Percentiles rank a stretch among this genome's conserved stretches.
phyloP scores from a whole-genome alignment of 306 rosid species.

The Dalbergia oliveri region DNA sequence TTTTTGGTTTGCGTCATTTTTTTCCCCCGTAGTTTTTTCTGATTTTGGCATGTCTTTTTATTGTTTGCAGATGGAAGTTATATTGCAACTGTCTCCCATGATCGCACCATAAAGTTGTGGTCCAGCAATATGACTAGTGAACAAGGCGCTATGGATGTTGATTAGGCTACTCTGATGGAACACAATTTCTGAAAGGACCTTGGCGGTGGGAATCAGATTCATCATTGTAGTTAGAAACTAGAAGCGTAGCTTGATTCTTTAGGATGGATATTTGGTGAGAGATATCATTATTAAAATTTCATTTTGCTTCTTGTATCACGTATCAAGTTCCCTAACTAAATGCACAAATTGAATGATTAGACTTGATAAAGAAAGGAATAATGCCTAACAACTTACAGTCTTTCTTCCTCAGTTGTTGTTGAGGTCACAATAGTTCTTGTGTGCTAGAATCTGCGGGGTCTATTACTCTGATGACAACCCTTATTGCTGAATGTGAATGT shows the following conservation, averaged over 20 bases:
- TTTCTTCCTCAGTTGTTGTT: no score
- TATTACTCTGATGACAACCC: background rate
- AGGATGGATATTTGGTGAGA: conserved; percentile 19
- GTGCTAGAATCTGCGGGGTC: background rate
- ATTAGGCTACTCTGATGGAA: conserved; percentile 45
- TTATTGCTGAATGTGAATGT: background rate
- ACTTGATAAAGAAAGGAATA: no score
- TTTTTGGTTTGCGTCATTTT: conserved; percentile 16
- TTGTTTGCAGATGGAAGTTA: conserved; percentile 73
- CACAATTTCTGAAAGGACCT: conserved; percentile 36
- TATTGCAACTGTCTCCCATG: conserved; percentile 84
- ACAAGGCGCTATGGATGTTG: conserved; percentile 70
- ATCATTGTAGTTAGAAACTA: conserved; percentile 33
- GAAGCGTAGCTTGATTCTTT: conserved; percentile 14
- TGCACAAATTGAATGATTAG: background rate
- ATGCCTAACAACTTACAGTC: no score
- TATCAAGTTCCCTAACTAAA: background rate
- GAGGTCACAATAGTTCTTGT: background rate
- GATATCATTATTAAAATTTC: background rate
- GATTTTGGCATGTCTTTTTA: conserved; percentile 39
- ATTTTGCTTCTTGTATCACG: background rate
- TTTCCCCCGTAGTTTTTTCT: background rate
- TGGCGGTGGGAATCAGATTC: conserved; percentile 8
- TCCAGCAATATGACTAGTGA: conserved; percentile 57
- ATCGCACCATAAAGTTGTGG: conserved; percentile 90